Evolutionary conservation across 2,329 filamentous ascomycete species (phyloP).

Genomic region (Pseudogymnoascus sp.): DNA sequence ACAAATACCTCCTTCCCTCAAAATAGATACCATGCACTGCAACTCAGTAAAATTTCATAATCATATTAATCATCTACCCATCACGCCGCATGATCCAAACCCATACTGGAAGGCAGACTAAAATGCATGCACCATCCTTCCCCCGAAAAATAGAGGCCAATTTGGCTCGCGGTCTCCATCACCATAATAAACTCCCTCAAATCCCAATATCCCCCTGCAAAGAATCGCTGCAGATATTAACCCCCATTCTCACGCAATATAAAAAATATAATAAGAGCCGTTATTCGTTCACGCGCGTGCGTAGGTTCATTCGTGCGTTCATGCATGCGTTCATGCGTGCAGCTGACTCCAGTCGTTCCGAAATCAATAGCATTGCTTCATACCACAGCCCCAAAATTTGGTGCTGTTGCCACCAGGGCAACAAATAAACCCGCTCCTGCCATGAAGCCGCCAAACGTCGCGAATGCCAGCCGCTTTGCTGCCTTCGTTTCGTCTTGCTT

Average conservation of each 20-base stretch:
- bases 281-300: background rate
- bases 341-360: background rate
- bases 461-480: background rate
- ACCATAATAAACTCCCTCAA: background rate
- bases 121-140: background rate
- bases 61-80: constrained; percentile 2
- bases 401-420: background rate
- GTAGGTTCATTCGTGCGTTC: background rate
- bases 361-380: background rate
- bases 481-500: background rate
- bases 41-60: constrained; percentile 5
- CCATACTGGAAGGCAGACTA: background rate
- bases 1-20: background rate
- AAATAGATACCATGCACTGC: background rate
- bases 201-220: background rate
- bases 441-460: background rate
- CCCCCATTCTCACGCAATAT: background rate
- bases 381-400: background rate
- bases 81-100: background rate
- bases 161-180: background rate
- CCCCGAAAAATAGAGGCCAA: background rate
- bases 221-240: background rate
- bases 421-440: background rate
- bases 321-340: background rate
- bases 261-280: background rate